A percentile compares a stretch with the other conserved stretches of the same genome.
These are phyloP conservation scores for Diplosphaera chodatii DNA, from an alignment of 139 green algal genomes.

Conservation along the genomic window DNA sequence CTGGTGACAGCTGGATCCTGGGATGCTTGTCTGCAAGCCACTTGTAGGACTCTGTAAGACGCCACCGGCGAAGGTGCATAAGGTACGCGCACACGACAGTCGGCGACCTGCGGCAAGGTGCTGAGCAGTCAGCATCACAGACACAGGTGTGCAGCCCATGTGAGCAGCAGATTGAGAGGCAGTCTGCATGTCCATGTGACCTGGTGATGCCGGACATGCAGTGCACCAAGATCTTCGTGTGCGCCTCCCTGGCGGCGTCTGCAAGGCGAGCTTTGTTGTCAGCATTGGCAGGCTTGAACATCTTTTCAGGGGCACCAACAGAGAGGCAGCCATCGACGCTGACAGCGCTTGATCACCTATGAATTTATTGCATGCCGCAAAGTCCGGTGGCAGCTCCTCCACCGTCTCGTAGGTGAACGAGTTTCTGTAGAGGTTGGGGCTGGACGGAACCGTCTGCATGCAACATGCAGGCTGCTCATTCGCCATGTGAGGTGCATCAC, in stretches of 20 bases:
- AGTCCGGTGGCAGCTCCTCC: constrained; percentile 37
- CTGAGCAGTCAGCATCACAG: too few species aligned
- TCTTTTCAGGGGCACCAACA: too few species aligned
- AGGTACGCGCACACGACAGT: constrained; percentile 69
- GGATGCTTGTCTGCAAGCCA: constrained; percentile 71
- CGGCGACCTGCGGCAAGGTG: constrained; percentile 37
- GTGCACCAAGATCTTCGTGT: constrained; percentile 60
- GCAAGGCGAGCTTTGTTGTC: too few species aligned
- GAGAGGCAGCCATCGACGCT: too few species aligned
- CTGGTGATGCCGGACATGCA: constrained; percentile 69
- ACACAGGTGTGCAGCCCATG: too few species aligned
- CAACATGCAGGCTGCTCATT: too few species aligned
- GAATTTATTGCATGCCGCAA: constrained; percentile 12
- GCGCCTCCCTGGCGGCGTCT: constrained; percentile 9
- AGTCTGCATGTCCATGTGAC: constrained; percentile 11
- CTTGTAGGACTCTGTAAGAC: constrained; percentile 67
- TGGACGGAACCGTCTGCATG: constrained; percentile 75
- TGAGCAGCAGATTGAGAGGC: too few species aligned
- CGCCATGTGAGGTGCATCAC: too few species aligned
- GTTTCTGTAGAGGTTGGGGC: constrained; percentile 81
- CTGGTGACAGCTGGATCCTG: constrained; percentile 37
- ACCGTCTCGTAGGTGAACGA: constrained; percentile 84
- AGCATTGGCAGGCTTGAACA: too few species aligned
- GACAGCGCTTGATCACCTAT: too few species aligned
- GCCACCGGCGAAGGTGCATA: constrained; percentile 69